Evolutionary conservation across 495 filamentous ascomycete species (phyloP).

Genomic region (Cercophora samala): DNA sequence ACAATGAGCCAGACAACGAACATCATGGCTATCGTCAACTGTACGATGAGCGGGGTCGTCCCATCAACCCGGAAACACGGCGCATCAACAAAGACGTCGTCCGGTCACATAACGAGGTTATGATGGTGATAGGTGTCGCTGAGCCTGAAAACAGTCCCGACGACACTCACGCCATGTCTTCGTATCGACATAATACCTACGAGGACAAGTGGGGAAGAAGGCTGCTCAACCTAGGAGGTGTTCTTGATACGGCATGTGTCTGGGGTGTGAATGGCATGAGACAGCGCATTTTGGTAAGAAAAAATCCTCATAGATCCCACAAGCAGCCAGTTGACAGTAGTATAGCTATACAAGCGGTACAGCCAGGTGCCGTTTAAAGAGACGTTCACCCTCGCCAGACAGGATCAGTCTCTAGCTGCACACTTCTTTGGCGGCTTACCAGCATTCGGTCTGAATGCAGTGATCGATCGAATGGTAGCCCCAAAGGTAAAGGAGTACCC

Average conservation of each 20-base stretch:
- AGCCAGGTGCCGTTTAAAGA: slow-evolving; percentile 39
- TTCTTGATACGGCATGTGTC: slow-evolving; percentile 40
- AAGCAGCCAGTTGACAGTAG: slow-evolving; percentile 4
- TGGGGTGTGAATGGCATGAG: slow-evolving; percentile 54
- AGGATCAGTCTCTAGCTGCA: slow-evolving; percentile 29
- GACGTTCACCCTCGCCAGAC: slow-evolving; percentile 31
- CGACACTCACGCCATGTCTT: slow-evolving; percentile 30
- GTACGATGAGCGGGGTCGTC: slow-evolving; percentile 69
- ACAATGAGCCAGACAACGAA: slow-evolving; percentile 38
- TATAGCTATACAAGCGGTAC: slow-evolving; percentile 48
- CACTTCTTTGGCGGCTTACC: slow-evolving; percentile 35
- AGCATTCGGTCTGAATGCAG: slow-evolving; percentile 27
- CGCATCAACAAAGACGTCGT: slow-evolving; percentile 50
- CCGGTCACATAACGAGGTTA: slow-evolving; percentile 56
- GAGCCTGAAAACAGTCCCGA: slow-evolving; percentile 41
- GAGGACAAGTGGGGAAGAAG: slow-evolving; percentile 41
- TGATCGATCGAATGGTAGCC: slow-evolving; percentile 20
- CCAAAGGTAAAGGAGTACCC: slow-evolving; percentile 4
- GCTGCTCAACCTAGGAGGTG: slow-evolving; percentile 36
- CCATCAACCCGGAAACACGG: slow-evolving; percentile 58
- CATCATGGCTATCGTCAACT: slow-evolving; percentile 47
- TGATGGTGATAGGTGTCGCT: slow-evolving; percentile 53
- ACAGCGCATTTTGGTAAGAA: slow-evolving; percentile 48
- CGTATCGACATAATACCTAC: slow-evolving; percentile 34
- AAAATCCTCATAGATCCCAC: neutral